Base-by-base conservation (phyloP, 306 rosid genomes). In the Carpinus viminea region DNA sequence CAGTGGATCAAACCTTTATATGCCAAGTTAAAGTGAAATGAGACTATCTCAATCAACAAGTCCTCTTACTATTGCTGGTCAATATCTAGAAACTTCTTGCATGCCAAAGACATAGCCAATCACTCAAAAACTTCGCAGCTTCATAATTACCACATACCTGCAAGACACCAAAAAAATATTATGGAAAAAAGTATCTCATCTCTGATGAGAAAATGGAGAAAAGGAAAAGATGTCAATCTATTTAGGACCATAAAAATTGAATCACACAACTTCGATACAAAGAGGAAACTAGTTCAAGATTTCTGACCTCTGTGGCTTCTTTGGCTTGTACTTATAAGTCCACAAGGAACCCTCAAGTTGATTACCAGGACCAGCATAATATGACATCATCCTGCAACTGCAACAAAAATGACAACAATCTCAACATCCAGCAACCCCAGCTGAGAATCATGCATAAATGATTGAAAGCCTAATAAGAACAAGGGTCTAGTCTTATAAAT, bases 101-200 rank as follows among this genome's bases (percentile, higher is more conserved):
- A 60, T 64, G 85, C 97, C 97, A 92, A 69, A 81, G 90, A 68
- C 31, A 87, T 74, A 95, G 88, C 98, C 98, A 95, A 79, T 85
- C 88, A 56, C 86, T 78, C 85, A 95, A 70, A 82, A 87, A 80
- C 52, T 86, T 91, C 57, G 92, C 86, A 73, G 93, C 84, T 80
- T 91, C 93, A 55, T 72, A 79, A 68, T 92, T 95, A 46, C 98
- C 98, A 68, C 98, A 95, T 20, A 95, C 91, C 98, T 95, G 79
- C 64, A 61, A 74, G 64, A 86, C 74, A 75, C 59, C 70, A 59
- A 57, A 17, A 72, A 60, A 57, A 48, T 74, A 65, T 45, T 34
- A 20, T 26, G n/a, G 31, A 16, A 38, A 48, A 12, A 56, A 46
- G 75, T 73, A 9, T 18, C 36, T 56, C 31, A 45, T 72, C 65